Evolutionary conservation across 768 basidiomycete genomes (phyloP), one percentile per base, ranked within the genome.

Genomic region (Glaciozyma martinii): DNA sequence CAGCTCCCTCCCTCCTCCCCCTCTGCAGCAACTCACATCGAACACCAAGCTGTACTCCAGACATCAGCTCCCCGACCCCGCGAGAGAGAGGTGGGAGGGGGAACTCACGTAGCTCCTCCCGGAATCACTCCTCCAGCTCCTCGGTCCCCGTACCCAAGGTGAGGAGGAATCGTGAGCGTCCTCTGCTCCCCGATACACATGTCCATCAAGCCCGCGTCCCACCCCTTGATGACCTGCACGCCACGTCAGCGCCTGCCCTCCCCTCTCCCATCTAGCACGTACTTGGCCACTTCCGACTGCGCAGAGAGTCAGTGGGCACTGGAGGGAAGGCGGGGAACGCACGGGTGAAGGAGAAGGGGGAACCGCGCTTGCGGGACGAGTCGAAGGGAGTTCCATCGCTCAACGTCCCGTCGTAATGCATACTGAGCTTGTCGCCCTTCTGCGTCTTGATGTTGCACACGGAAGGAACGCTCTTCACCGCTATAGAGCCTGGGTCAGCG

Each of bases 51-150:
- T 32, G 18, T 2, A 32, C 5, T 10, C 13, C 19, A 8, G 29
- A 30, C 27, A 30, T n/a, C 49, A 30, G 8, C 30, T 19, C 29
- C 29, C 44, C 5, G 5, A 6, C 16, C 44, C 5, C n/a, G 19
- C 8, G 16, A 42, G 18, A 30, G 19, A 43, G 30, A 32, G 33
- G 42, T 33, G 15, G 16, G 46, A 30, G 29, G n/a, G 21, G 30
- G 16, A 49, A 56, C 62, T 53, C 56, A 63, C 62, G 74, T 74
- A 9, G 76, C 75, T 10, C 69, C 66, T 30, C 75, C 72, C 9
- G 78, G 78, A 37, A 79, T 79, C 33, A 77, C 75, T 6, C 76
- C 77, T 10, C 77, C 77, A 32, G 77, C 77, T 19, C 78, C 78
- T 55, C 77, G 59, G n/a, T 60, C 59, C 71, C 78, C 78, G 65